Evolutionary conservation across 2,329 filamentous ascomycete species (phyloP).

Genomic region (Blumeria hordei): DNA sequence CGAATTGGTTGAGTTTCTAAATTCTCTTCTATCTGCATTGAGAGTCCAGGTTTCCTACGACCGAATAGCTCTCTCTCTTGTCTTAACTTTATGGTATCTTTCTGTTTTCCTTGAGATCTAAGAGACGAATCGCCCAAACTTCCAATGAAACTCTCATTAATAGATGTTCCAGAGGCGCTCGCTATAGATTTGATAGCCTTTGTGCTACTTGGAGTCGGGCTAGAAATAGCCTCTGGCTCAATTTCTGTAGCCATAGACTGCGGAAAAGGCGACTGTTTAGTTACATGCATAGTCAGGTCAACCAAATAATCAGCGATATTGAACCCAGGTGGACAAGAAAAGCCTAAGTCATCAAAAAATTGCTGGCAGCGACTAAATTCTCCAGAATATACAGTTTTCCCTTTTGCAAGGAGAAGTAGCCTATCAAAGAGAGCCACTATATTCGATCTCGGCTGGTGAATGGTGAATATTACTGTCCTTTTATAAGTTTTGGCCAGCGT

Average conservation of each 20-base stretch:
- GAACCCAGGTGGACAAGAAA: slow-evolving; percentile 83
- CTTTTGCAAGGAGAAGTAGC: slow-evolving; percentile 71
- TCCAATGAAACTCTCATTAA: slow-evolving; percentile 33
- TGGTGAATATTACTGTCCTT: slow-evolving; percentile 91
- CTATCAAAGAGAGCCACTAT: slow-evolving; percentile 94
- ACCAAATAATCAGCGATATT: slow-evolving; percentile 97
- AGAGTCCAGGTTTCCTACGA: slow-evolving; percentile 49
- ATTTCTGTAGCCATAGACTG: slow-evolving; percentile 33
- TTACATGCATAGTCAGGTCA: slow-evolving; percentile 90
- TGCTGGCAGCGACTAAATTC: slow-evolving; percentile 69
- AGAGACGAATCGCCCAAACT: slow-evolving; percentile 34
- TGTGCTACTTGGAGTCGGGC: slow-evolving; percentile 64
- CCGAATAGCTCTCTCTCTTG: slow-evolving; percentile 86
- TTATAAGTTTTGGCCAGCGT: slow-evolving; percentile 91
- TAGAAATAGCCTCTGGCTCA: slow-evolving; percentile 38
- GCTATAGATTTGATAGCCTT: slow-evolving; percentile 75
- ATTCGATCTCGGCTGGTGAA: slow-evolving; percentile 92
- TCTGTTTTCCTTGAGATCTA: slow-evolving; percentile 44
- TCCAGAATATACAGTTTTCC: slow-evolving; percentile 79
- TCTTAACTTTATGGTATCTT: slow-evolving; percentile 58
- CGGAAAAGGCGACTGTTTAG: slow-evolving; percentile 27
- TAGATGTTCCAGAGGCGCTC: slow-evolving; percentile 54
- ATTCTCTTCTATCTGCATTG: slow-evolving; percentile 32
- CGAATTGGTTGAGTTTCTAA: slow-evolving; percentile 30
- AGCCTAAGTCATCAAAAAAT: slow-evolving; percentile 83